Evolutionary conservation across 2,329 filamentous ascomycete species (phyloP).

Genomic region (Penicillium italicum): DNA sequence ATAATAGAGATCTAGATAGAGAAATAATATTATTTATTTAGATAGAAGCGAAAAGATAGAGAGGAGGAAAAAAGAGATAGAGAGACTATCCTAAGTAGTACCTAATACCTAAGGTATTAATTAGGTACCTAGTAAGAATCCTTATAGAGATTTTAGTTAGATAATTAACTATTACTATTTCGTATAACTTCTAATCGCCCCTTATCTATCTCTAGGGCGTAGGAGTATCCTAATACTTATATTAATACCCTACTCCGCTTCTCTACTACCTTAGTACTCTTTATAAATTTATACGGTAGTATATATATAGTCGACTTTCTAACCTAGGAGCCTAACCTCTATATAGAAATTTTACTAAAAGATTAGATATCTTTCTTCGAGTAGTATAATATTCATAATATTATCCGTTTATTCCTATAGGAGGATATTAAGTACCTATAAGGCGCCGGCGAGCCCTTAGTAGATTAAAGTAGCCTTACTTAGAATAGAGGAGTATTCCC

Average conservation of each 20-base stretch:
- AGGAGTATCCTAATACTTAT: conserved; percentile 70
- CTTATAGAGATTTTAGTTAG: not conserved
- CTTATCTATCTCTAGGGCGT: conserved; percentile 69
- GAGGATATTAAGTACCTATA: conserved; percentile 60
- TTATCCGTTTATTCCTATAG: conserved; percentile 77
- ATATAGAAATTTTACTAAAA: conserved; percentile 68
- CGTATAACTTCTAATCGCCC: conserved; percentile 48
- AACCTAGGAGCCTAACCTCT: conserved; percentile 78
- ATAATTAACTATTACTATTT: not conserved
- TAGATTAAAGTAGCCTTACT: conserved; percentile 14
- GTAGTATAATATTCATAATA: conserved; percentile 64
- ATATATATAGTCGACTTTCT: conserved; percentile 97
- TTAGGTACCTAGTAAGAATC: too few relatives aligned
- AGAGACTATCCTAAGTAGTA: too few relatives aligned
- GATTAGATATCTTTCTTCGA: conserved; percentile 82
- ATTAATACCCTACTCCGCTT: conserved; percentile 75
- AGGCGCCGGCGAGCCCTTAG: conserved; percentile 3
- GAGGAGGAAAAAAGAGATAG: too few relatives aligned
- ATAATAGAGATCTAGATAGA: too few relatives aligned
- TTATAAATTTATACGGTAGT: conserved; percentile 90
- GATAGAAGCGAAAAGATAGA: too few relatives aligned
- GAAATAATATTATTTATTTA: too few relatives aligned
- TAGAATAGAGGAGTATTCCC: conserved; percentile 47
- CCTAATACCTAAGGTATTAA: too few relatives aligned
- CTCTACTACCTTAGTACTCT: conserved; percentile 67